Base-by-base conservation (phyloP, 176 grass and related monocot species). In the Musa troglodytarum region DNA sequence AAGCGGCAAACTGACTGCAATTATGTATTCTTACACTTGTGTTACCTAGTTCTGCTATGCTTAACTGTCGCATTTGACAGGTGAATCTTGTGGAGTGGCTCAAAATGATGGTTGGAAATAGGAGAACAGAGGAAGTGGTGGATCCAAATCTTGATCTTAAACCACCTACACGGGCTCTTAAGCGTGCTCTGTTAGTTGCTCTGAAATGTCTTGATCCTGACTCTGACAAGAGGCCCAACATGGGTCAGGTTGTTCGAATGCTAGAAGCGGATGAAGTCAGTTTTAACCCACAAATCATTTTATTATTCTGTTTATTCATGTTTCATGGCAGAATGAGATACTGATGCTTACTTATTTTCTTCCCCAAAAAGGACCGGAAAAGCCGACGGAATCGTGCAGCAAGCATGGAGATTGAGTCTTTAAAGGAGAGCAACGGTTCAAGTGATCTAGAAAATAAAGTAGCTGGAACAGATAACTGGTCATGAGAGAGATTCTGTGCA, bases 171-270 rank as follows among this genome's bases (percentile, higher is more conserved):
- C 77, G 94, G 61, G 90, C 90, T 70, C 88, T 98, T 67, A 98
- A 98, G 75, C 72, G 88, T 19, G 88, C 85, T 77, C 89, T 98
- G 51, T 78, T 98, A 78, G 90, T 98, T 73, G 90, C 90, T 34
- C 83, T 98, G 71, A 90, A 82, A 78, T 93, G 94, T 67, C 90
- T 98, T 0, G 94, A 98, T 84, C 94, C 90, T 19, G 88, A 98
- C 82, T 78, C 90, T 11, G 85, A 98, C 65, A 98, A 93, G 50
- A 90, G 94, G 82, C 94, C 94, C 73, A 98, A 89, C 79, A 98
- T 98, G 94, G 92, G 94, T 66, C 94, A 93, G 58, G 88, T 98
- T 15, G 90, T 91, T 54, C 94, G 92, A 79, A 91, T 98, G 90
- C 81, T 98, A 65, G 94, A 98, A 82, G 82, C 82, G 3, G 90